Evolutionary conservation across 441 rosid species (phyloP).

Genomic region (Daphne laureola): DNA sequence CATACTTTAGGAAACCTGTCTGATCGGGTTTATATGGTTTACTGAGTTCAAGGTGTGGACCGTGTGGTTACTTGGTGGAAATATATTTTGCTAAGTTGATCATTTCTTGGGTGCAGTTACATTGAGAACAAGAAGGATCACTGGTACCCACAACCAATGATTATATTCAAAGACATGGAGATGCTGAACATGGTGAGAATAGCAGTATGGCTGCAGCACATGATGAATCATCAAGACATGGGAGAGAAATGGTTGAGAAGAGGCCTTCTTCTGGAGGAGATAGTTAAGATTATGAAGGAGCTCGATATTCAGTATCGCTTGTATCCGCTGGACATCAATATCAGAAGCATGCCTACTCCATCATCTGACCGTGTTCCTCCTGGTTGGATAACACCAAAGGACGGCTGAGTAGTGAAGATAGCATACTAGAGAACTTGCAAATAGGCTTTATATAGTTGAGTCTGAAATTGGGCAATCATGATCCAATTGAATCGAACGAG

Average conservation of each 20-base stretch:
- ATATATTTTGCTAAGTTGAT: slow-evolving; percentile 4
- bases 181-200: slow-evolving; percentile 24
- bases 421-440: neutral
- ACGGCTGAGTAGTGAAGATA: slow-evolving; percentile 13
- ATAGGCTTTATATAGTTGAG: no score
- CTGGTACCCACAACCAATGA: slow-evolving; percentile 27
- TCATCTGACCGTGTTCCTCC: slow-evolving; percentile 44
- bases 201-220: slow-evolving; percentile 29
- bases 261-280: slow-evolving; percentile 26
- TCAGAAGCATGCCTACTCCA: slow-evolving; percentile 29
- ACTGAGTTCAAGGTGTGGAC: no score
- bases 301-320: slow-evolving; percentile 25
- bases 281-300: slow-evolving; percentile 24
- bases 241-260: slow-evolving; percentile 29
- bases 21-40: neutral
- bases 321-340: slow-evolving; percentile 25
- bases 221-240: slow-evolving; percentile 34
- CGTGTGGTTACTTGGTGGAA: no score
- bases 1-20: no score
- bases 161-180: slow-evolving; percentile 23
- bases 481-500: no score
- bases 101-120: slow-evolving; percentile 15
- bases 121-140: slow-evolving; percentile 33
- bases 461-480: no score
- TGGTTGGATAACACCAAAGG: slow-evolving; percentile 23